Base-by-base conservation (phyloP, 2,329 filamentous ascomycete species). In the Aspergillus ochraceoroseus region DNA sequence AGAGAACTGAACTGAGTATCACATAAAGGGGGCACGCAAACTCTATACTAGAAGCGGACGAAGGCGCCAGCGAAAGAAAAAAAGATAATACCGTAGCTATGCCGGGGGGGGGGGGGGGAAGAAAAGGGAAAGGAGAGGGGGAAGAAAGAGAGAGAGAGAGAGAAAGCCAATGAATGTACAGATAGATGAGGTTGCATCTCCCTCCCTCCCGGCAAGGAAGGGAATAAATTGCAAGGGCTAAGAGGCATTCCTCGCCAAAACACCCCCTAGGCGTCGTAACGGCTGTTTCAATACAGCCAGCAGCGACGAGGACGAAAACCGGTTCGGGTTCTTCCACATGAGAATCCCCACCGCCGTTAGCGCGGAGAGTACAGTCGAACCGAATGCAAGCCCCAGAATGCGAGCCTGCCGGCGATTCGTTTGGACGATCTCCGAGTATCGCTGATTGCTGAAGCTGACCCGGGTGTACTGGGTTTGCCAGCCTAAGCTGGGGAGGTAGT, bases 381-480 rank as follows among this genome's bases (percentile, higher is more conserved):
- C 48, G 20, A 68, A 37, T 4, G 58, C 54, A 5, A 61, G 48
- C 31, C 76, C 64, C 20, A 88, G 65, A 4, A 84, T 63, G 47
- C 68, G 70, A 2, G 83, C 80, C 62, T 95, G 88, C 39, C 76
- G 66, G 40, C 83, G 76, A 41, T 83, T 87, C 50, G 76, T 77
- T 26, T 68, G 71, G 22, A 87, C 75, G 3, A 96, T 85, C 46
- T 94, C 83, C 0, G 85, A 86, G 64, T 98, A 98, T 13, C 85
- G 72, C 67, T 94, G 84, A 56, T 95, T 95, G 44, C 87, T 87
- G 62, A 98, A 98, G 52, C 88, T 95, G 6, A 98, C 83, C 13
- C 90, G 77, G 1, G 85, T 81, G 61, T 98, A 98, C 67, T 95
- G 87, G 2, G 92, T 98, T 58, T 83, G 80, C 82, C 90, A 95